Conservation (phyloP, 176 grass and related monocot species). For the Raddia distichophylla region DNA sequence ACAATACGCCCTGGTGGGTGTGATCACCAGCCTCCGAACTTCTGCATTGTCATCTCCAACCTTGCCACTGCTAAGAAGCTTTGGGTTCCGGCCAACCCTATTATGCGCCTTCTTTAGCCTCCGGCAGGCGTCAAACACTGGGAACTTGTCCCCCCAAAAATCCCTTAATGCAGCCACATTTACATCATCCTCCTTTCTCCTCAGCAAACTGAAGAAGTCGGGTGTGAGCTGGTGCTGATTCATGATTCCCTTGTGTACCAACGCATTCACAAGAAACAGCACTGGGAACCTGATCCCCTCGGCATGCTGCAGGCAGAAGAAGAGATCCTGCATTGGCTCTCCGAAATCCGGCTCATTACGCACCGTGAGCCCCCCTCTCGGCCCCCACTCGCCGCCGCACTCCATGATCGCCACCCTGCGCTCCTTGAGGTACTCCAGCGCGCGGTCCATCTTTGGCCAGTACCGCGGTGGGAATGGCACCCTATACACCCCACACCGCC, state of each 20-base stretch:
- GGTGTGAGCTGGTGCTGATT: slow-evolving; percentile 75
- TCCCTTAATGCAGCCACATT: slow-evolving; percentile 52
- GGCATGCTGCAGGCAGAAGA: slow-evolving; percentile 65
- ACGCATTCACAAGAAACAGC: slow-evolving; percentile 72
- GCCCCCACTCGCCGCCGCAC: slow-evolving; percentile 20
- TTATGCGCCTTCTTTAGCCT: slow-evolving; percentile 47
- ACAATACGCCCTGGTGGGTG: slow-evolving; percentile 80
- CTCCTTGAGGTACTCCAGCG: slow-evolving; percentile 57
- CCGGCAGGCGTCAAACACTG: slow-evolving; percentile 38
- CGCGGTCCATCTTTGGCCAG: slow-evolving; percentile 58
- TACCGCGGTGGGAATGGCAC: slow-evolving; percentile 59
- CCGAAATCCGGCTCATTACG: slow-evolving; percentile 62
- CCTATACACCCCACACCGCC: slow-evolving; percentile 61
- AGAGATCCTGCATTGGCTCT: slow-evolving; percentile 41
- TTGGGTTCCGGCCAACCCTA: slow-evolving; percentile 41
- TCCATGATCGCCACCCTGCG: slow-evolving; percentile 39
- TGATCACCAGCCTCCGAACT: slow-evolving; percentile 77
- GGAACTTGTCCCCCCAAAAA: slow-evolving; percentile 56
- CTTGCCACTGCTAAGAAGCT: slow-evolving; percentile 38
- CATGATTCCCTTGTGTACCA: slow-evolving; percentile 85
- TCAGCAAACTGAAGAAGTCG: slow-evolving; percentile 66
- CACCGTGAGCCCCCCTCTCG: slow-evolving; percentile 29
- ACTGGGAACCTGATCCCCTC: slow-evolving; percentile 62
- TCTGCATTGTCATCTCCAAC: slow-evolving; percentile 32
- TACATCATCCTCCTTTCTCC: slow-evolving; percentile 43